A percentile compares a stretch with the other conserved stretches of the same genome.
Conservation (phyloP, 2,329 filamentous ascomycete genomes). For the Magnaporthales sp. region DNA sequence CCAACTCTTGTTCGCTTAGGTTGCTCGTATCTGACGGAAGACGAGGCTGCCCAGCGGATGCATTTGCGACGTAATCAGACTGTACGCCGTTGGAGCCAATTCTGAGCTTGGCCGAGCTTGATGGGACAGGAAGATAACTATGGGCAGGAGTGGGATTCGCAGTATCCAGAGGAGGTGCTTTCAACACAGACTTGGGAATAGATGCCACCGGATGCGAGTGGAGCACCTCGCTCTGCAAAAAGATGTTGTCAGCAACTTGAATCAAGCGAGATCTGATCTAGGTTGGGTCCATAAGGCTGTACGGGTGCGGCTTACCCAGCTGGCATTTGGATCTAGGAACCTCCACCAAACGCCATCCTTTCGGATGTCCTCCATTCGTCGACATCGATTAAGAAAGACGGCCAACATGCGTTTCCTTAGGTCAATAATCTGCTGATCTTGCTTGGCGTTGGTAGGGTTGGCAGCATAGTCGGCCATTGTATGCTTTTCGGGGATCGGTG, state of each 20-base stretch:
- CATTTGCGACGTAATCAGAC: constrained; percentile 19
- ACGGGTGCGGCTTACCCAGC: constrained; percentile 61
- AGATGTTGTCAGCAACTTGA: constrained; percentile 4
- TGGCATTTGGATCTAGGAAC: constrained; percentile 94
- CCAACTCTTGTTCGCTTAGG: constrained; percentile 80
- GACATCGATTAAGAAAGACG: constrained; percentile 89
- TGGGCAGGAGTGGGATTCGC: constrained; percentile 89
- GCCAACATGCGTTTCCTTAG: constrained; percentile 93
- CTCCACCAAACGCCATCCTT: constrained; percentile 97
- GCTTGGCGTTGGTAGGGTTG: constrained; percentile 95
- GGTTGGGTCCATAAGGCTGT: too few species aligned
- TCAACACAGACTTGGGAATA: constrained; percentile 88
- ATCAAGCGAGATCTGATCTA: not conserved
- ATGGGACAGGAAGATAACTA: constrained; percentile 77
- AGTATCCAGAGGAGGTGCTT: constrained; percentile 88
- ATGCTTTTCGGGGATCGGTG: constrained; percentile 97
- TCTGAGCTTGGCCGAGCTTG: constrained; percentile 78
- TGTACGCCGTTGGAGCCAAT: constrained; percentile 31
- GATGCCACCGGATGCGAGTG: constrained; percentile 84
- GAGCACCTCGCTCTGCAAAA: constrained; percentile 89
- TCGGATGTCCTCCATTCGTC: constrained; percentile 83
- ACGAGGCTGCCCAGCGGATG: constrained; percentile 46
- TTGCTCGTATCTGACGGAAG: constrained; percentile 74
- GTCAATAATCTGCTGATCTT: constrained; percentile 95
- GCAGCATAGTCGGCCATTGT: constrained; percentile 98